A percentile compares a stretch with the other conserved stretches of the same genome.
These are phyloP conservation scores for Exophiala bonariae DNA, from an alignment of 2,329 filamentous ascomycete genomes.

Conservation along the genomic window DNA sequence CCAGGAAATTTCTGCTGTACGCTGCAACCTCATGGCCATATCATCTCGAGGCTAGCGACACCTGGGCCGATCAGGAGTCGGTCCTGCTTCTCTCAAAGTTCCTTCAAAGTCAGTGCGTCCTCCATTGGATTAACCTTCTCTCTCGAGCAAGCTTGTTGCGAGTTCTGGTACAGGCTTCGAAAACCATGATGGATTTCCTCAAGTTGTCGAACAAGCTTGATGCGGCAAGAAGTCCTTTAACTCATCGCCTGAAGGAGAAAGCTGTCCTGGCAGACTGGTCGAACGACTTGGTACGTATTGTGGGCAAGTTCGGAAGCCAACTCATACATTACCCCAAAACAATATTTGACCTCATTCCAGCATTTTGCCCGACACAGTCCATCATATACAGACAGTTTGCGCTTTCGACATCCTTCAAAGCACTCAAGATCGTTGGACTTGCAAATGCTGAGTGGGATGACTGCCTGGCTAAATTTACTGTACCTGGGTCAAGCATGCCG, in stretches of 20 bases:
- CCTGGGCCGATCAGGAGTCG: slow-evolving; percentile 4
- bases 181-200: slow-evolving; percentile 22
- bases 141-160: slow-evolving; percentile 28
- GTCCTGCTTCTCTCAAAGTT: slow-evolving; percentile 11
- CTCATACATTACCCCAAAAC: slow-evolving; percentile 31
- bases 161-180: slow-evolving; percentile 31
- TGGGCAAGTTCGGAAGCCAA: slow-evolving; percentile 37
- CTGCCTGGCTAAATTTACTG: slow-evolving; percentile 20
- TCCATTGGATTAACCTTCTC: slow-evolving; percentile 36
- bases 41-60: slow-evolving; percentile 8
- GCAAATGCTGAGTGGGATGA: slow-evolving; percentile 20
- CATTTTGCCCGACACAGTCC: slow-evolving; percentile 41
- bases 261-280: slow-evolving; percentile 35
- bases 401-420: background rate
- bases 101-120: slow-evolving; percentile 19
- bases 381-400: slow-evolving; percentile 36
- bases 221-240: slow-evolving; percentile 11
- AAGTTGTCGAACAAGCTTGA: slow-evolving; percentile 18
- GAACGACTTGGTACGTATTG: slow-evolving; percentile 36
- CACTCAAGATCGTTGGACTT: slow-evolving; percentile 25
- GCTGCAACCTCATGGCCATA: slow-evolving; percentile 21
- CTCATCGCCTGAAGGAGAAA: slow-evolving; percentile 22
- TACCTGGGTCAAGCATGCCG: slow-evolving; percentile 10
- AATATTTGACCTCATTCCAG: slow-evolving; percentile 40
- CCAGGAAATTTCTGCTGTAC: slow-evolving; percentile 12